Evolutionary conservation across 164 flowering plant species (phyloP).

Genomic region (Stephania japonica): DNA sequence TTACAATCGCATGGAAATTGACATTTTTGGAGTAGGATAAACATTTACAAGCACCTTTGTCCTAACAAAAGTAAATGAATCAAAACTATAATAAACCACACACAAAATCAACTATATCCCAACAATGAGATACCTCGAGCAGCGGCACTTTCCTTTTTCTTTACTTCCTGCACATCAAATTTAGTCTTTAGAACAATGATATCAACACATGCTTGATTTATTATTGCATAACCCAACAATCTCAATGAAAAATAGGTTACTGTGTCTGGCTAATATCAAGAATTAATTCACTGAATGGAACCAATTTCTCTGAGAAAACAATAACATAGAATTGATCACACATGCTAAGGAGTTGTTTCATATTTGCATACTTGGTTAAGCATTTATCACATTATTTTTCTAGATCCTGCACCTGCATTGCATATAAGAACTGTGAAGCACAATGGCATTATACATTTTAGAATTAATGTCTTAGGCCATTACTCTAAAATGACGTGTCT

Average conservation of each 20-base stretch:
- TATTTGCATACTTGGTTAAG: not conserved
- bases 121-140: slow-evolving; percentile 52
- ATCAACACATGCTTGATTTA: too few species aligned
- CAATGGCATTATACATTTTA: not conserved
- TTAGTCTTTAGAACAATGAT: slow-evolving; percentile 3
- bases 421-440: not conserved
- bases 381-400: not conserved
- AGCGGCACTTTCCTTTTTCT: slow-evolving; percentile 89
- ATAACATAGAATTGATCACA: not conserved
- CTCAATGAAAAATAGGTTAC: too few species aligned
- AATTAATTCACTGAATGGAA: not conserved
- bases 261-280: not conserved
- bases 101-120: too few species aligned
- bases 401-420: not conserved
- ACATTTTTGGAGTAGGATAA: not conserved
- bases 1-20: not conserved
- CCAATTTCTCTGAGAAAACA: not conserved
- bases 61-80: not conserved
- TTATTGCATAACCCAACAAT: too few species aligned
- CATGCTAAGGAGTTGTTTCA: not conserved
- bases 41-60: slow-evolving; percentile 1
- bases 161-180: slow-evolving; percentile 53
- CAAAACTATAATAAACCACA: too few species aligned
- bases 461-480: not conserved
- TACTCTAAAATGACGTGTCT: not conserved